Percentiles rank a stretch among this genome's conserved stretches.
Evolutionary conservation across 768 basidiomycete genomes (phyloP).

Genomic region (Podaxis sp.): DNA sequence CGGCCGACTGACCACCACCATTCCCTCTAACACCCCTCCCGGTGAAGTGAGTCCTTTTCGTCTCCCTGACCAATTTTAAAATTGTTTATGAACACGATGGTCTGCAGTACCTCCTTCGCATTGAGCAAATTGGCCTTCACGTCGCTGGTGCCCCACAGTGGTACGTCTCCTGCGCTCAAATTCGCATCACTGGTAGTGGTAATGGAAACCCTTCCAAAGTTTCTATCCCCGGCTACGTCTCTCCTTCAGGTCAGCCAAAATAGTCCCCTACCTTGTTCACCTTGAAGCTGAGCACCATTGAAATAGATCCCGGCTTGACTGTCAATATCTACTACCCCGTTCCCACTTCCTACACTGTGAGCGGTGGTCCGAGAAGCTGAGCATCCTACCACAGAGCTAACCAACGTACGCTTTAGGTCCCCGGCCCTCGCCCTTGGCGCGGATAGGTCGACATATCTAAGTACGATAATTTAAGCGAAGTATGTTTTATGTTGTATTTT

Average conservation of each 20-base stretch:
- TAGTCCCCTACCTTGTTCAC: neutral
- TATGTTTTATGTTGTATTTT: neutral
- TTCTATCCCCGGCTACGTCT: constrained; percentile 37
- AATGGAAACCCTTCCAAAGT: constrained; percentile 36
- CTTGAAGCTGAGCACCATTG: constrained; percentile 9
- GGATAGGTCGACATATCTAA: neutral
- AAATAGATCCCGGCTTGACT: constrained; percentile 18
- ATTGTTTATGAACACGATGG: constrained; percentile 24
- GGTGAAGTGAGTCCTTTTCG: constrained; percentile 15
- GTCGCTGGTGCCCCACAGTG: constrained; percentile 35
- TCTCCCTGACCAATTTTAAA: constrained; percentile 29
- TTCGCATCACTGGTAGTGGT: constrained; percentile 35
- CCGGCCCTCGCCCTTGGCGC: constrained; percentile 16
- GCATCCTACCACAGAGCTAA: neutral
- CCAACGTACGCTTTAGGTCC: constrained; percentile 8
- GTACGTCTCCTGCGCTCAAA: constrained; percentile 41
- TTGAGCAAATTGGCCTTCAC: constrained; percentile 39
- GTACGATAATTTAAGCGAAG: neutral
- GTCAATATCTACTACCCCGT: constrained; percentile 22
- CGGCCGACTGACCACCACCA: neutral
- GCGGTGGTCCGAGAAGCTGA: neutral
- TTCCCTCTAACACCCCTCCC: neutral
- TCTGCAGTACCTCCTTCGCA: constrained; percentile 30
- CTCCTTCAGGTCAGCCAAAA: neutral
- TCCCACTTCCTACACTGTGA: constrained; percentile 12